phyloP scores from a whole-genome alignment of 2,329 filamentous ascomycete species.

The Xylariales sp. region DNA sequence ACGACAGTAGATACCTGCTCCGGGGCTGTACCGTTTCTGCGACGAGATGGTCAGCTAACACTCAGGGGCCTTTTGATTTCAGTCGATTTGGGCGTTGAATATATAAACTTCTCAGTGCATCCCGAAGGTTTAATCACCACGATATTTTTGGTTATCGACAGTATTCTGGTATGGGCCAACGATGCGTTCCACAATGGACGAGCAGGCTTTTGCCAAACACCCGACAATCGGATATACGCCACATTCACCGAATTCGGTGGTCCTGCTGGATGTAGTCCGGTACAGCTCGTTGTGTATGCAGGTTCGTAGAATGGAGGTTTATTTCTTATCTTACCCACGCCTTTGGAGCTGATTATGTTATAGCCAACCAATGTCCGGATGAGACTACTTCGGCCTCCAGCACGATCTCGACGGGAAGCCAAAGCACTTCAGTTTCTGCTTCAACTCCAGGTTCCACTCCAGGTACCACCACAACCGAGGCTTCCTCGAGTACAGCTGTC shows the following conservation, averaged over 20 bases:
- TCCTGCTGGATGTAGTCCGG: conserved; percentile 8
- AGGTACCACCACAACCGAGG: too few species aligned
- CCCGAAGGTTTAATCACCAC: conserved; percentile 8
- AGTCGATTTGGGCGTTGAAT: conserved; percentile 10
- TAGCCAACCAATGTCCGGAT: too few species aligned
- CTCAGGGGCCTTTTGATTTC: conserved; percentile 8
- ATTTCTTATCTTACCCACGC: too few species aligned
- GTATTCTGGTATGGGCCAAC: conserved; percentile 13
- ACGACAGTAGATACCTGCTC: not conserved
- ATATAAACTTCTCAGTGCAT: conserved; percentile 10
- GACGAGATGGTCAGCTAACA: conserved; percentile 9
- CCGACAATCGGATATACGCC: conserved; percentile 10
- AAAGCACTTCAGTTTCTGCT: too few species aligned
- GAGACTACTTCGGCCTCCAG: too few species aligned
- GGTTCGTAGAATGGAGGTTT: conserved; percentile 9
- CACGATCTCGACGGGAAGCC: too few species aligned
- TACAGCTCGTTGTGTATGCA: conserved; percentile 12
- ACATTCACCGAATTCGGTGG: conserved; percentile 10
- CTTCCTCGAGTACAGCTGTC: too few species aligned
- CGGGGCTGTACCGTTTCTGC: conserved; percentile 10
- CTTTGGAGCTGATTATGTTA: too few species aligned
- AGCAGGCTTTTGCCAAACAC: conserved; percentile 12
- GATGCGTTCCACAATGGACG: conserved; percentile 10
- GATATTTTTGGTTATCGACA: conserved; percentile 9
- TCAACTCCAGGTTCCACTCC: too few species aligned